Base-by-base conservation (phyloP, 1,139 yeast genomes). In the Hyphopichia burtonii region DNA sequence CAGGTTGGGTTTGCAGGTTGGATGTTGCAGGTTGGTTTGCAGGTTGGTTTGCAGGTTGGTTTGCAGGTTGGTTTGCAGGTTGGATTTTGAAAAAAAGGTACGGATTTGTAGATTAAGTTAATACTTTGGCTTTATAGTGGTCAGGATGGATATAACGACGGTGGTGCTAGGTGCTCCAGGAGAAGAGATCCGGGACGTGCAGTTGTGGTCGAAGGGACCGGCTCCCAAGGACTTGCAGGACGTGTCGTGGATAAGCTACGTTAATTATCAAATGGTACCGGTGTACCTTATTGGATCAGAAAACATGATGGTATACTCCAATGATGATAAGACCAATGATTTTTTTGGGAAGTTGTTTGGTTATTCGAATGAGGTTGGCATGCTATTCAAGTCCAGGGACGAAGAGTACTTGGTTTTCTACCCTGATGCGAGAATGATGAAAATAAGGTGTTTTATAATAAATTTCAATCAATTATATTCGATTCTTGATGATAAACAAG, bases 231-330 rank as follows among this genome's bases (percentile, higher is more conserved):
- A 20, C 7, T 25, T 25, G 28, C 12, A 11, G 12, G 28, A 10
- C 7, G 4, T 25, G 7, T 8, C 12, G n/a, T 25, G 28, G 28
- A 25, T 25, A 25, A 25, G 28, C 12, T 15, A 37, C 19, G 54
- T 68, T 18, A 51, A 65, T 38, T 53, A 57, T 44, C 43, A 44
- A 3, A 43, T 50, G 37, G 52, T 69, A 14, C 76, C 77, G 2
- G 37, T 68, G 2, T 61, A 59, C 43, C 49, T 71, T 28, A 44
- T 69, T 6, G 51, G 49, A 31, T 42, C 57, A 9, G 53, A 52
- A 2, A 61, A 68, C 2, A 45, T 56, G 10, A 48, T 50, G 23
- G 63, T 71, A 4, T 70, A 56, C 47, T 53, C 75, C 4, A 53
- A 51, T 31, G 48, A 49, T 30, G 36, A 41, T 3, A 40, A 39